Conservation (phyloP, 148 eudicot genomes). For the Spergularia marina region DNA sequence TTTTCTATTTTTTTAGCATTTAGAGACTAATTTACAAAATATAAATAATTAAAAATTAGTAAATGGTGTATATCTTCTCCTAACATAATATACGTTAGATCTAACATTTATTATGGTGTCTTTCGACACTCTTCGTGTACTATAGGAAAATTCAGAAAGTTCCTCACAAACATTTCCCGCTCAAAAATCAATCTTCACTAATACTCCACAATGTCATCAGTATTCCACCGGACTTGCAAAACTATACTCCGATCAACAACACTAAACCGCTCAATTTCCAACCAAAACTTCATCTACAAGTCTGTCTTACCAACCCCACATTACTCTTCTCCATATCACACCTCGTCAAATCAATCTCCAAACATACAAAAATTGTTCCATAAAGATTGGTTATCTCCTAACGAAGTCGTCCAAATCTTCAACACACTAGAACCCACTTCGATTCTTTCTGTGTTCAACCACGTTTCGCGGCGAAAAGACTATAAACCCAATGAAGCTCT, state of each 20-base stretch:
- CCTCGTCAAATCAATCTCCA: background rate
- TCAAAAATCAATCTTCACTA: no score
- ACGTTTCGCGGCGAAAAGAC: slow-evolving; percentile 67
- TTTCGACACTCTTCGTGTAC: no score
- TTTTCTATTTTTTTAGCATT: no score
- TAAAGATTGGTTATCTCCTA: slow-evolving; percentile 80
- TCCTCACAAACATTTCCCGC: no score
- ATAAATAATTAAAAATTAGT: no score
- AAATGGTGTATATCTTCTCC: no score
- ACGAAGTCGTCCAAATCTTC: slow-evolving; percentile 58
- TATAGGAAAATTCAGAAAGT: no score
- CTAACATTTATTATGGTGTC: no score
- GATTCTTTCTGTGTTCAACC: slow-evolving; percentile 41
- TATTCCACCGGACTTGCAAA: slow-evolving; percentile 3
- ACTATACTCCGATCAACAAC: slow-evolving; percentile 7
- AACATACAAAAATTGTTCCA: slow-evolving; percentile 36
- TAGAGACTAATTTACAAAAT: no score
- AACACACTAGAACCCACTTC: slow-evolving; percentile 48
- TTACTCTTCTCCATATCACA: background rate
- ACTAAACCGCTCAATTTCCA: background rate
- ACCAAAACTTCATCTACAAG: slow-evolving; percentile 4
- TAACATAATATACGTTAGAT: no score
- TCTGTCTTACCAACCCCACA: slow-evolving; percentile 5
- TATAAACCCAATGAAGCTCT: slow-evolving; percentile 73
- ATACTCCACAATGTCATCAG: background rate